Evolutionary conservation across 164 flowering plant species (phyloP).

Genomic region (Nymphaea colorata): DNA sequence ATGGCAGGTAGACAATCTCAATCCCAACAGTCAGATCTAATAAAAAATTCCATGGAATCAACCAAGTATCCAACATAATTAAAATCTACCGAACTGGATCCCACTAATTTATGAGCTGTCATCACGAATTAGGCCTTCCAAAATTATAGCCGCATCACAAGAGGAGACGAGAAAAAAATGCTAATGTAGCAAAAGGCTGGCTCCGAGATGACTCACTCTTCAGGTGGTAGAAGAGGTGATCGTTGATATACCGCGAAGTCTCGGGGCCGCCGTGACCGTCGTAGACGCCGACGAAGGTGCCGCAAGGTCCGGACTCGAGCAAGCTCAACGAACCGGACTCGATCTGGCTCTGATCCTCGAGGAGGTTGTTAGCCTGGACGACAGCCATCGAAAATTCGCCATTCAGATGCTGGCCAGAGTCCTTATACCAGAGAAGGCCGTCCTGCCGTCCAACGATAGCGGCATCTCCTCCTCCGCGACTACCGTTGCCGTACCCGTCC

Average conservation of each 20-base stretch:
- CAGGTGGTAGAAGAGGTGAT: constrained; percentile 61
- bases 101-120: too few relatives aligned
- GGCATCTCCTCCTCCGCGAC: constrained; percentile 31
- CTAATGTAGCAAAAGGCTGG: neutral
- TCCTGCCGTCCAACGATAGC: constrained; percentile 54
- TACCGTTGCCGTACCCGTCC: constrained; percentile 25
- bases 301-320: constrained; percentile 55
- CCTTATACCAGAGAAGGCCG: constrained; percentile 81
- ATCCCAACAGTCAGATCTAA: too few relatives aligned
- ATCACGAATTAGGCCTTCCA: too few relatives aligned
- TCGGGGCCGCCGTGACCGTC: constrained; percentile 94
- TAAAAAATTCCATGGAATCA: too few relatives aligned
- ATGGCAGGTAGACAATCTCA: too few relatives aligned
- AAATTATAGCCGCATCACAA: too few relatives aligned
- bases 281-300: constrained; percentile 70
- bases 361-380: constrained; percentile 68
- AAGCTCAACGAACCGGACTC: constrained; percentile 63
- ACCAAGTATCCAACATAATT: too few relatives aligned
- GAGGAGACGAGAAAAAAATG: neutral
- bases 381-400: constrained; percentile 88
- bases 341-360: constrained; percentile 82
- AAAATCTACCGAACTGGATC: too few relatives aligned
- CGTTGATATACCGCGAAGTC: constrained; percentile 59
- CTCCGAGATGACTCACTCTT: constrained; percentile 34
- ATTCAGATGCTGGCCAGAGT: constrained; percentile 54